These are phyloP conservation scores for Puccinia polysora DNA, from an alignment of 1,284 basidiomycete species.

Conservation along the genomic window DNA sequence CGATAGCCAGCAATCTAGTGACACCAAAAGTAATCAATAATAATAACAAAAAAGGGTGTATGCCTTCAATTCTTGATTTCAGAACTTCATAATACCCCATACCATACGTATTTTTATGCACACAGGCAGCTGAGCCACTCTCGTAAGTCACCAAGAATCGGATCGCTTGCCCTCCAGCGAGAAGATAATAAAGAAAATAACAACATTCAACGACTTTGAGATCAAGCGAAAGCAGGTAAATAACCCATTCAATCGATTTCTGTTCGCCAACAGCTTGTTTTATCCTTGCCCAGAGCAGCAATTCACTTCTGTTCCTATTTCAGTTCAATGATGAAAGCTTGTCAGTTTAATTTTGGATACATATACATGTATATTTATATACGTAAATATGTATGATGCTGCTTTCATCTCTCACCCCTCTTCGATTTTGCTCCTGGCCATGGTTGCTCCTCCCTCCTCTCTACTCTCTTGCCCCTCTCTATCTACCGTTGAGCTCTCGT, in stretches of 20 bases:
- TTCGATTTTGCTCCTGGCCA: not conserved
- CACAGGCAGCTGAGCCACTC: too few relatives aligned
- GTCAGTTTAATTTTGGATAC: not conserved
- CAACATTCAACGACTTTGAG: too few relatives aligned
- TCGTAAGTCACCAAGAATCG: too few relatives aligned
- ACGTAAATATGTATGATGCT: not conserved
- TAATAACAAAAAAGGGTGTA: not conserved
- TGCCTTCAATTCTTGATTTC: too few relatives aligned
- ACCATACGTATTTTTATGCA: too few relatives aligned
- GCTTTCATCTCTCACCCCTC: not conserved
- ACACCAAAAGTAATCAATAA: not conserved
- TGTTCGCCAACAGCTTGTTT: not conserved
- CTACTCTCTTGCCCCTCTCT: constrained; percentile 19
- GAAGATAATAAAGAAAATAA: too few relatives aligned
- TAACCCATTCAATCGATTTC: not conserved
- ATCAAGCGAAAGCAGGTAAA: not conserved
- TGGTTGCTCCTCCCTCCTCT: not conserved
- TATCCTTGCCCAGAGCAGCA: not conserved
- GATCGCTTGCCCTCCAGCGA: too few relatives aligned
- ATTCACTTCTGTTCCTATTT: not conserved
- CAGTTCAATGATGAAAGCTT: constrained; percentile 8
- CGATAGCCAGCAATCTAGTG: not conserved
- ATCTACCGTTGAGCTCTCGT: constrained; percentile 1
- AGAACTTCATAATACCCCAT: too few relatives aligned
- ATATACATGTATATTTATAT: not conserved